Evolutionary conservation across 805 yeast genomes (phyloP), one percentile per base, ranked within the genome.

Genomic region (Yarrowia sp.): DNA sequence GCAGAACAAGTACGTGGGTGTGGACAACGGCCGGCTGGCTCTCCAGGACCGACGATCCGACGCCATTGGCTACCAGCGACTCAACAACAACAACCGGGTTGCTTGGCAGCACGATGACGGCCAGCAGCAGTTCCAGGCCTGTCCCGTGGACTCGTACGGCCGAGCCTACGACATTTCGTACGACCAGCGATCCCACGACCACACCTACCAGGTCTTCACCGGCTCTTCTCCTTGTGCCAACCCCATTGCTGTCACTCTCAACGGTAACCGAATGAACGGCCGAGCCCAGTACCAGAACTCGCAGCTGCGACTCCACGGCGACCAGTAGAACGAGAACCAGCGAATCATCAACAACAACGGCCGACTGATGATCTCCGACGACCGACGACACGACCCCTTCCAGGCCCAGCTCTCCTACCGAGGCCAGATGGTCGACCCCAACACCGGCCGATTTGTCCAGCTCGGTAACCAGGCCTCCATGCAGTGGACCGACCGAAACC

Each of bases 241-340:
- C 45, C 59, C 59, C 59, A 53, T 53, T 53, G 45, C 59, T 4
- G 59, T 53, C 8, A 19, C 45, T 19, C 45, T 53, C n/a, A 53
- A 53, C 59, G 59, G 59, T 19, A 22, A 53, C 59, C 59, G 59
- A 38, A 36, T 38, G 14, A 53, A 53, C 19, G 59, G 59, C 35
- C 59, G 59, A 40, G 59, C 59, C 32, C 59, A 53, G 45, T 53
- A 53, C 59, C 59, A 53, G 59, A 53, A 53, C 59, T 53, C 59
- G 5, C 59, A 22, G 45, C 45, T 53, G 8, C 45, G 59, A 8
- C 45, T 53, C 59, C 43, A 53, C 36, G 59, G 59, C 8, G 59
- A 53, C 45, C 19, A 53, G 45, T 53, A 46, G 59, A 40, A 19
- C 16, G 32, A 26, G 7, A 53, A 53, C 59, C 40, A 53, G 42